These are phyloP conservation scores for Daldinia vernicosa DNA, from an alignment of 495 filamentous ascomycete genomes.

Conservation along the genomic window DNA sequence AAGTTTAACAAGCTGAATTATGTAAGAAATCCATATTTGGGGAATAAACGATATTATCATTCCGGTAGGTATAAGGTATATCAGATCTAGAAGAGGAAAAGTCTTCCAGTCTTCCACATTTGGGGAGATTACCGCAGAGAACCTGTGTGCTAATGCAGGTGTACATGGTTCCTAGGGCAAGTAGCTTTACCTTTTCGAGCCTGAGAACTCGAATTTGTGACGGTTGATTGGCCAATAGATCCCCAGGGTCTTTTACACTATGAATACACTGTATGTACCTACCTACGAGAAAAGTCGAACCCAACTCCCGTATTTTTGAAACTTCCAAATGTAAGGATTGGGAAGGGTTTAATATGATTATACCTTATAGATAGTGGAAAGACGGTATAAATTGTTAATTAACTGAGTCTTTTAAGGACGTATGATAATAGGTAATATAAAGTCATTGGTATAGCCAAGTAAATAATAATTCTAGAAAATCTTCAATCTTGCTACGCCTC, in stretches of 20 bases:
- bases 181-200: slow-evolving; percentile 32
- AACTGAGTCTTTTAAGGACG: neutral
- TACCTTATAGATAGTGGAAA: neutral
- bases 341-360: neutral
- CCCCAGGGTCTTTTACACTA: slow-evolving; percentile 1
- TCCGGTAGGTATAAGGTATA: neutral
- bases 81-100: neutral
- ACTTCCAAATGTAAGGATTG: too few relatives aligned
- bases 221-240: slow-evolving; percentile 14
- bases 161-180: neutral
- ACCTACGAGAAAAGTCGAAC: neutral
- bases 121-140: neutral
- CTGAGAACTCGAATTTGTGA: neutral
- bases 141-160: neutral
- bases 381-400: neutral
- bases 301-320: neutral
- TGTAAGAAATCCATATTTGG: too few relatives aligned
- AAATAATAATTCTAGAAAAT: neutral
- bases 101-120: neutral
- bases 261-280: slow-evolving; percentile 3
- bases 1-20: neutral
- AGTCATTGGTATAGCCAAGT: neutral
- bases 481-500: neutral
- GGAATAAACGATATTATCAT: neutral
- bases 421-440: neutral